Base-by-base conservation (phyloP, 208 protist genomes). In the Trypanosoma theileri region DNA sequence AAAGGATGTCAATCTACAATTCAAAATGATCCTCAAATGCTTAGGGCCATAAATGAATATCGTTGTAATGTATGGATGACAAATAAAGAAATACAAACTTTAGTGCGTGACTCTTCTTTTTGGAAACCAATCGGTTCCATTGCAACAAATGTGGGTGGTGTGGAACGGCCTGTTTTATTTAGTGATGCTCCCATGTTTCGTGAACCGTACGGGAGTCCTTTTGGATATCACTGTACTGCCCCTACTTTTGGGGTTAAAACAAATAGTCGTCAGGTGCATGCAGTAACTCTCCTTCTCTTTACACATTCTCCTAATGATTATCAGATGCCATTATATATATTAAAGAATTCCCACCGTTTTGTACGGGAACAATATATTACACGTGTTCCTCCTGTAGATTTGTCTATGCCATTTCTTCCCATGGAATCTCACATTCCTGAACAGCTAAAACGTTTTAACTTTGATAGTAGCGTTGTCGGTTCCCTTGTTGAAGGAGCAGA, bases 21-120 rank as follows among this genome's bases (percentile, higher is more conserved):
- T 1, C 45, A 80, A 40, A 89, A 78, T 14, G 91, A 96, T 56
- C 52, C 81, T 4, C 88, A 93, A 59, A 89, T 93, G 84, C 82
- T 92, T 28, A 56, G 71, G 48, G 91, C 91, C 22, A 96, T 96
- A 54, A 80, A 93, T 52, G 64, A 83, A 74, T 89, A 91, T 71
- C 87, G 85, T 40, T 78, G 80, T 44, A 96, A 96, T 63, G 80
- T 81, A 50, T 96, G 91, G 88, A 96, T 96, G 91, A 94, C 91
- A 59, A 85, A 88, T 57, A 48, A 28, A 3, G 71, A 56, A 16
- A 55, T 92, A 57, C 59, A 75, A 60, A 56, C 56, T 42, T 53
- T 74, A 14, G 61, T 94, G 55, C 74, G 72, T 16, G 77, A 82
- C 26, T 31, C 35, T 19, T 59, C 41, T 9, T 81, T 85, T 41